These are phyloP conservation scores for Auricularia heimuer DNA, from an alignment of 768 basidiomycete genomes.

Conservation along the genomic window DNA sequence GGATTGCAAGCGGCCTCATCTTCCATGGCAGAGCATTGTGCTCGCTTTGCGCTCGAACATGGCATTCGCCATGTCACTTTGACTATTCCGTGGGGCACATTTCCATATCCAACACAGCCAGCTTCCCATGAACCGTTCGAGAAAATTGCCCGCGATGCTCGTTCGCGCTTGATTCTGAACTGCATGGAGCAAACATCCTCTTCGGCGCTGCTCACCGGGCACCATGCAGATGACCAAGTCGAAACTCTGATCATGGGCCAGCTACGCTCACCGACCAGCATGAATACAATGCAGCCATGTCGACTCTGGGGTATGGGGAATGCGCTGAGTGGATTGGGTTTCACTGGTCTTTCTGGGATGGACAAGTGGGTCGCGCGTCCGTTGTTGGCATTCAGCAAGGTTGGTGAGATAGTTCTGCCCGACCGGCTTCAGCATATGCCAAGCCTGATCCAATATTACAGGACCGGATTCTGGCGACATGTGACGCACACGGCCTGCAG, in stretches of 20 bases:
- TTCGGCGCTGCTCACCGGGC: slow-evolving; percentile 50
- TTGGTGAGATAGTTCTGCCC: slow-evolving; percentile 17
- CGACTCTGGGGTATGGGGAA: slow-evolving; percentile 77
- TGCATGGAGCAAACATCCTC: slow-evolving; percentile 31
- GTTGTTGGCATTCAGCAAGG: slow-evolving; percentile 59
- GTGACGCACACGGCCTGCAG: slow-evolving; percentile 46
- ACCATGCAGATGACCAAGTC: slow-evolving; percentile 77
- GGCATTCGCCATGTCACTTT: slow-evolving; percentile 38
- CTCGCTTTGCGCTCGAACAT: slow-evolving; percentile 28
- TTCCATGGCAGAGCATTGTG: slow-evolving; percentile 44
- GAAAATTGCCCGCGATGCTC: slow-evolving; percentile 43
- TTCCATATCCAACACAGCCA: slow-evolving; percentile 43
- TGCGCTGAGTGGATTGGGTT: slow-evolving; percentile 23
- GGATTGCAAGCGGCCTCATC: slow-evolving; percentile 49
- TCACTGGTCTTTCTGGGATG: slow-evolving; percentile 49
- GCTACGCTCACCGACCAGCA: neutral
- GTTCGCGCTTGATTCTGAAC: slow-evolving; percentile 44
- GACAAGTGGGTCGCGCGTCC: slow-evolving; percentile 63
- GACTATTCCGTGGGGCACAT: slow-evolving; percentile 47
- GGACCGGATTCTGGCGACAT: slow-evolving; percentile 77
- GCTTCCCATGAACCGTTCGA: slow-evolving; percentile 36
- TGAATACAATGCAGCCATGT: slow-evolving; percentile 40
- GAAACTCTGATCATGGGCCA: slow-evolving; percentile 72
- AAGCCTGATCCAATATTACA: slow-evolving; percentile 19
- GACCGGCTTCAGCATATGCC: slow-evolving; percentile 1